These are phyloP conservation scores for Lodderomyces oxycetoniae DNA, from an alignment of 1,139 yeast species.

Conservation along the genomic window DNA sequence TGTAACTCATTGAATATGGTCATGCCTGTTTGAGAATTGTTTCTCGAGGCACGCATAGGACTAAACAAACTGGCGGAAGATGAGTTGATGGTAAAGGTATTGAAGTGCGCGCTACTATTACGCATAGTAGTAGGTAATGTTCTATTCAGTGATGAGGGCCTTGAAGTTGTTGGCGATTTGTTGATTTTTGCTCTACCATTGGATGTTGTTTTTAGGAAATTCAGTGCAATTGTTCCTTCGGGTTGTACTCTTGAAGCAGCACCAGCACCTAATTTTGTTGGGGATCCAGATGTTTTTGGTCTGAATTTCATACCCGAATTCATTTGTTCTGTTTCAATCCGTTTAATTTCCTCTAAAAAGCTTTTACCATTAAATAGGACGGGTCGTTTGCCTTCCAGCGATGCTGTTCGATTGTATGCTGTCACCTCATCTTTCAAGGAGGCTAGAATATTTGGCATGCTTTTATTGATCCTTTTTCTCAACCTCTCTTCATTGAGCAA, in stretches of 20 bases:
- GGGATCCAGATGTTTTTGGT: slow-evolving; percentile 6
- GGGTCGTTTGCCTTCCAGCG: slow-evolving; percentile 30
- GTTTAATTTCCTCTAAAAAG: slow-evolving; percentile 38
- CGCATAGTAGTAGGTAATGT: background rate
- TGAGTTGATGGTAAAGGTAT: background rate
- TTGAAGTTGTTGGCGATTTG: slow-evolving; percentile 7
- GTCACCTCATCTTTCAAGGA: slow-evolving; percentile 46
- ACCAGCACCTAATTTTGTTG: slow-evolving; percentile 4
- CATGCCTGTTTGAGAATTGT: background rate
- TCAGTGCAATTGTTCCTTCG: slow-evolving; percentile 11
- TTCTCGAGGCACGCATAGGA: slow-evolving; percentile 1
- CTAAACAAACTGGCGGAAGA: background rate
- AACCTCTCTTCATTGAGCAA: slow-evolving; percentile 75
- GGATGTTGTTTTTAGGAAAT: slow-evolving; percentile 4
- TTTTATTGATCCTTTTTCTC: slow-evolving; percentile 60
- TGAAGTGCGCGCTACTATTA: background rate
- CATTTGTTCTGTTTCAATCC: slow-evolving; percentile 38
- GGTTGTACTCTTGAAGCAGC: slow-evolving; percentile 7
- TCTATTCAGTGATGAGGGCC: slow-evolving; percentile 1
- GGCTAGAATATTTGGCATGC: slow-evolving; percentile 59
- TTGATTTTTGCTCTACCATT: slow-evolving; percentile 1
- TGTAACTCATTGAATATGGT: background rate
- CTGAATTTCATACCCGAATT: slow-evolving; percentile 5
- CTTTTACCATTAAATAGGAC: slow-evolving; percentile 45
- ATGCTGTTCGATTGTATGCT: slow-evolving; percentile 39